These are phyloP conservation scores for Alnus glutinosa DNA, from an alignment of 306 rosid genomes.

Conservation along the genomic window DNA sequence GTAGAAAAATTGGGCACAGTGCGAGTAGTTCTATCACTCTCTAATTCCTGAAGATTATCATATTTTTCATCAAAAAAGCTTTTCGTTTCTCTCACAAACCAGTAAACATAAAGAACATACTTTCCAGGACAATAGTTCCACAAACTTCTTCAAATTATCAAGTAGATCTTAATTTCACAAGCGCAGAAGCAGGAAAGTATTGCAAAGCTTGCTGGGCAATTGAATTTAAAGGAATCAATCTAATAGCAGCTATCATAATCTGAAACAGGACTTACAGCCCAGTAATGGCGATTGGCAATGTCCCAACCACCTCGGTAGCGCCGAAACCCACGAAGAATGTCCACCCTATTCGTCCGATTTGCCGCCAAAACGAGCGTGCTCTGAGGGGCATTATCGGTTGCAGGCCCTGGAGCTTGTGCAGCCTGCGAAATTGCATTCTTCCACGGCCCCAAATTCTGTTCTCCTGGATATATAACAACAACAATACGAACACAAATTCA, in stretches of 20 bases:
- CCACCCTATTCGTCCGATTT: conserved; percentile 79
- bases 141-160: neutral
- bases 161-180: neutral
- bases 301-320: conserved; percentile 90
- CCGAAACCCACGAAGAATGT: conserved; percentile 64
- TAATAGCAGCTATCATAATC: neutral
- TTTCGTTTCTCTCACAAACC: neutral
- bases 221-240: conserved; percentile 8
- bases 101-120: neutral
- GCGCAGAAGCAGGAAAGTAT: neutral
- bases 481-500: neutral
- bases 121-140: neutral
- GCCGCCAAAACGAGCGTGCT: conserved; percentile 78
- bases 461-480: conserved; percentile 41
- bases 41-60: neutral
- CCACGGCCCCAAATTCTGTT: conserved; percentile 78
- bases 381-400: conserved; percentile 30
- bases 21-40: neutral
- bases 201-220: neutral
- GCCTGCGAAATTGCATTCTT: conserved; percentile 46
- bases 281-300: conserved; percentile 70
- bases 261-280: conserved; percentile 76
- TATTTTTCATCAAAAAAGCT: neutral
- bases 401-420: conserved; percentile 73
- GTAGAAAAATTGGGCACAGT: neutral